These are phyloP conservation scores for Plasmodium fragile DNA, from an alignment of 169 alveolate genomes.

Conservation along the genomic window DNA sequence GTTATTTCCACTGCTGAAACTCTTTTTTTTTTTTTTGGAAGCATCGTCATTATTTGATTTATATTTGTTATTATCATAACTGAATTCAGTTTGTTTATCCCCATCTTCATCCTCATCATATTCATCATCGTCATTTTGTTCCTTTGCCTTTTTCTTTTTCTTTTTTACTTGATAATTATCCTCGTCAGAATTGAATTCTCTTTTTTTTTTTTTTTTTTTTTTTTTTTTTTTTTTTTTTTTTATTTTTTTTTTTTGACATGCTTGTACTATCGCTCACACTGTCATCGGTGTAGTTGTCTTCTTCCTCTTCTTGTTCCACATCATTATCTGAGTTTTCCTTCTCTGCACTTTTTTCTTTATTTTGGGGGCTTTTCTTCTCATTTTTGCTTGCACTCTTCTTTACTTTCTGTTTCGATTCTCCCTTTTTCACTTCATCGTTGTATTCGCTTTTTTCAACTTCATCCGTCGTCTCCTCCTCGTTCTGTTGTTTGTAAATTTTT, in stretches of 20 bases:
- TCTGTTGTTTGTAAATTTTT: constrained; percentile 41
- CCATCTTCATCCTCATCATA: constrained; percentile 1
- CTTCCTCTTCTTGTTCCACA: background rate
- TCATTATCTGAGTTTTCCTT: background rate
- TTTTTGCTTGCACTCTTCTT: background rate
- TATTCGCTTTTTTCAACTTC: constrained; percentile 3
- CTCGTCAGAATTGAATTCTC: constrained; percentile 26
- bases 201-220: constrained; percentile 13
- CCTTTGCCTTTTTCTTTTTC: constrained; percentile 29
- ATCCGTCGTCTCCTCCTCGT: constrained; percentile 14
- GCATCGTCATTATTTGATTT: constrained; percentile 4
- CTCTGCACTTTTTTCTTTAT: background rate
- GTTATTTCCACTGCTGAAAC: constrained; percentile 7
- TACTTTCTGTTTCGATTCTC: background rate
- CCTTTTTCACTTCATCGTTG: constrained; percentile 5
- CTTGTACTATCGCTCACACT: background rate
- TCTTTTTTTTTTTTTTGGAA: constrained; percentile 37
- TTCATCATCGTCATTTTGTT: constrained; percentile 6
- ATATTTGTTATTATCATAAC: background rate
- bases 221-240: constrained; percentile 8
- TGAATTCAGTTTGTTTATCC: background rate
- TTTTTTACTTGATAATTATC: background rate
- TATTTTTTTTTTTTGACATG: background rate
- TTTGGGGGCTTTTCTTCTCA: background rate
- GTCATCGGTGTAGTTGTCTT: background rate